These are phyloP conservation scores for Alternaria burnsii DNA, from an alignment of 2,329 filamentous ascomycete genomes.

Conservation along the genomic window DNA sequence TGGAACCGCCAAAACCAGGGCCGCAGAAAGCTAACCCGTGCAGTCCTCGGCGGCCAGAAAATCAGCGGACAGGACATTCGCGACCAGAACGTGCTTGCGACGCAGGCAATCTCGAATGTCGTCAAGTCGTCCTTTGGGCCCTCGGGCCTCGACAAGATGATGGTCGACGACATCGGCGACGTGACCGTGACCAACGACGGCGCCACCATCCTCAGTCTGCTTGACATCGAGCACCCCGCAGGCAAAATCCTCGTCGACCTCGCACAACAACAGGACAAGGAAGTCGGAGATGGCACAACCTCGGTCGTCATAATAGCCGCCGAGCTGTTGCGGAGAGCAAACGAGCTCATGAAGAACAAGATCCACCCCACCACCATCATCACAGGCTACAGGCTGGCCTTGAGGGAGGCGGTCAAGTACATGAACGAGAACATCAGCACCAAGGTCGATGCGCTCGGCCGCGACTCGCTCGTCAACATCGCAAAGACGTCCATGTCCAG, in stretches of 20 bases:
- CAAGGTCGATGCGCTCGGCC: constrained; percentile 89
- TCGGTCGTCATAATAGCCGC: constrained; percentile 97
- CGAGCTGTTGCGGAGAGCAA: constrained; percentile 89
- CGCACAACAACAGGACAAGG: constrained; percentile 98
- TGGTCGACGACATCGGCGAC: constrained; percentile 99
- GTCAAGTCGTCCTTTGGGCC: constrained; percentile 99
- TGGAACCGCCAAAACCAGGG: constrained; percentile 7
- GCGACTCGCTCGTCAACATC: constrained; percentile 91
- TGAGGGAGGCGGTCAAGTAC: constrained; percentile 96
- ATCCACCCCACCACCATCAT: constrained; percentile 99
- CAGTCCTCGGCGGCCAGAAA: constrained; percentile 93
- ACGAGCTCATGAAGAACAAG: constrained; percentile 99
- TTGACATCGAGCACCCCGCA: constrained; percentile 97
- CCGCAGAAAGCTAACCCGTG: constrained; percentile 33
- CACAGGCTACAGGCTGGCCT: constrained; percentile 92
- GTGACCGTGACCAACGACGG: constrained; percentile 99
- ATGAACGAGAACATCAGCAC: constrained; percentile 98
- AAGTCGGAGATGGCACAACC: constrained; percentile 97
- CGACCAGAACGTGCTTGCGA: constrained; percentile 96
- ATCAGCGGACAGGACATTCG: constrained; percentile 96
- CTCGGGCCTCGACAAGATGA: constrained; percentile 99
- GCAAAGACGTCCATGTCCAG: constrained; percentile 99
- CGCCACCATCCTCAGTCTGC: constrained; percentile 91
- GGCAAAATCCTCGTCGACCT: constrained; percentile 98
- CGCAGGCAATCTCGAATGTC: constrained; percentile 97